Conservation (phyloP, 2,329 filamentous ascomycete species). For the Chaetomiaceae sp. region DNA sequence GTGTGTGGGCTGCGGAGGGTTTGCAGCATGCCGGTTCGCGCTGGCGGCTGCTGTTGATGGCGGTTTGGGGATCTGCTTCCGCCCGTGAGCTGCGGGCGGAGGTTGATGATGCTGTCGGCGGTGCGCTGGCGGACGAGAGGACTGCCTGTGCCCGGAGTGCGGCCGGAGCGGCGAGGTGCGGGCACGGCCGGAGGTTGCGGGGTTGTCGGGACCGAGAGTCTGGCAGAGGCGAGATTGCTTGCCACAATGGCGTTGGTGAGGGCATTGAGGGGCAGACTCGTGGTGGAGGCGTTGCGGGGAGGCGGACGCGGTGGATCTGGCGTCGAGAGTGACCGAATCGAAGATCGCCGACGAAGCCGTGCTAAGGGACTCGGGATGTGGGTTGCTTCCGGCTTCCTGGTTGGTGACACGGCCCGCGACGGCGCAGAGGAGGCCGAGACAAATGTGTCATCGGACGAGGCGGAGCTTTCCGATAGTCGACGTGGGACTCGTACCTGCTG, state of each 20-base stretch:
- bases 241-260: slow-evolving; percentile 71
- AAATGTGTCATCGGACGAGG: slow-evolving; percentile 43
- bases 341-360: neutral
- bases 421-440: slow-evolving; percentile 32
- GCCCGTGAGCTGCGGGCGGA: slow-evolving; percentile 11
- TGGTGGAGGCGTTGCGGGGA: slow-evolving; percentile 17
- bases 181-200: slow-evolving; percentile 32
- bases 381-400: slow-evolving; percentile 10
- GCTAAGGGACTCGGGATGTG: neutral
- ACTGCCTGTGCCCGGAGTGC: neutral
- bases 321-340: slow-evolving; percentile 1
- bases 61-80: slow-evolving; percentile 31
- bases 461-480: slow-evolving; percentile 26
- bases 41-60: slow-evolving; percentile 20
- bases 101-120: slow-evolving; percentile 16
- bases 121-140: slow-evolving; percentile 20
- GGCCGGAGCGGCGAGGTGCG: slow-evolving; percentile 30
- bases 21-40: slow-evolving; percentile 51
- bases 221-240: slow-evolving; percentile 62
- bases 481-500: slow-evolving; percentile 1
- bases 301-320: slow-evolving; percentile 19
- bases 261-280: slow-evolving; percentile 52
- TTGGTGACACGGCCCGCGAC: slow-evolving; percentile 23
- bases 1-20: slow-evolving; percentile 55
- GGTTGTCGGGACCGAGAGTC: slow-evolving; percentile 35